These are phyloP conservation scores for Dothistroma pini DNA, from an alignment of 2,329 filamentous ascomycete genomes.

Conservation along the genomic window DNA sequence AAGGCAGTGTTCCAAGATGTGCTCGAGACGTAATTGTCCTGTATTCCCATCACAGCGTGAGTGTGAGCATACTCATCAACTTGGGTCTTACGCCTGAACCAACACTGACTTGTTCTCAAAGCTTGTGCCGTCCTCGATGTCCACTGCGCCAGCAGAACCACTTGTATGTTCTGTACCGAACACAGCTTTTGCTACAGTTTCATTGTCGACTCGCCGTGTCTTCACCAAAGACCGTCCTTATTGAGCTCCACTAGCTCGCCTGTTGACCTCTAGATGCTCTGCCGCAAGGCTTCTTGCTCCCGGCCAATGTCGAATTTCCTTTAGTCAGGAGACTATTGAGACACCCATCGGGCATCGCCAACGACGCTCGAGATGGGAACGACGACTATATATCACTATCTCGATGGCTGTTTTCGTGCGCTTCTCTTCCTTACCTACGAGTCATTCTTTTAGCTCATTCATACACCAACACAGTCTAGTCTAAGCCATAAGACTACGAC, in stretches of 20 bases:
- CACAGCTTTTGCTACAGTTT: background rate
- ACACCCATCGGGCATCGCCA: conserved; percentile 8
- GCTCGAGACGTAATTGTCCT: no score
- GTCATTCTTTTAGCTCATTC: conserved; percentile 27
- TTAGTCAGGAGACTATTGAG: conserved; percentile 18
- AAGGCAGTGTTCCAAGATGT: no score
- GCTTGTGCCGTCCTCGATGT: background rate
- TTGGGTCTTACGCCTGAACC: no score
- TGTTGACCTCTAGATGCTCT: conserved; percentile 1
- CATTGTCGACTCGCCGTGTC: background rate
- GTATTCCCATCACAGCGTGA: no score
- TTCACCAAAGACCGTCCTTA: conserved; percentile 5
- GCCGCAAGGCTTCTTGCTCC: conserved; percentile 1
- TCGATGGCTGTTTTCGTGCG: conserved; percentile 15
- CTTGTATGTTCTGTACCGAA: background rate
- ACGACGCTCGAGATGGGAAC: background rate
- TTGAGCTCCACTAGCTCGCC: conserved; percentile 2
- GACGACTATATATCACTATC: conserved; percentile 18
- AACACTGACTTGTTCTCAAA: background rate
- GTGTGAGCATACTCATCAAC: no score
- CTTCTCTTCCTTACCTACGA: conserved; percentile 22
- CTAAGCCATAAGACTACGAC: conserved; percentile 16
- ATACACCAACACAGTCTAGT: conserved; percentile 14
- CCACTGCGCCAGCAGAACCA: background rate
- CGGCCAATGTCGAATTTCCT: conserved; percentile 9